Percentiles rank a stretch among this genome's conserved stretches.
phyloP scores from a whole-genome alignment of 805 yeast genomes.

The Starmerella lactis-condensi region DNA sequence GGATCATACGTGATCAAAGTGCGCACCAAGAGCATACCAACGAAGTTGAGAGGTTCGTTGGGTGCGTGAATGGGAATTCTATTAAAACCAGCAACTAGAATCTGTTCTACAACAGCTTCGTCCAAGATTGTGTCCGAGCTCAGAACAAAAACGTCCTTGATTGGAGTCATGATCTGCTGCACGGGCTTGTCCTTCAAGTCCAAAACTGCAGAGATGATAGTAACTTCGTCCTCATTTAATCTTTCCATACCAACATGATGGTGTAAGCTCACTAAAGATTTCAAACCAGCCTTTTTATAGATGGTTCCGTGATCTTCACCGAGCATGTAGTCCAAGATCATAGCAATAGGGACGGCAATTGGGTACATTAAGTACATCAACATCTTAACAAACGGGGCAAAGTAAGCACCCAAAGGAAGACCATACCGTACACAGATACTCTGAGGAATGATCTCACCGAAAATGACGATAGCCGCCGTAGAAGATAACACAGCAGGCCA shows the following conservation, averaged over 20 bases:
- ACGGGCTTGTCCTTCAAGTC: slow-evolving; percentile 87
- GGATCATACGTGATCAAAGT: slow-evolving; percentile 91
- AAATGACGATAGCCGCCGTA: slow-evolving; percentile 80
- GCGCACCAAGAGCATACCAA: slow-evolving; percentile 86
- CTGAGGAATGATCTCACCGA: slow-evolving; percentile 95
- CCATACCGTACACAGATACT: slow-evolving; percentile 86
- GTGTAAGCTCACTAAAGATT: slow-evolving; percentile 82
- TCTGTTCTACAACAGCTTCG: slow-evolving; percentile 69
- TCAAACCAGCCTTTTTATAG: slow-evolving; percentile 79
- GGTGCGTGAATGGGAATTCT: slow-evolving; percentile 89
- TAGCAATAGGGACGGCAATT: slow-evolving; percentile 75
- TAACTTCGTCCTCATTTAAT: slow-evolving; percentile 84
- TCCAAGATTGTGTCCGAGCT: slow-evolving; percentile 66
- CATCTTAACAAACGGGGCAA: slow-evolving; percentile 68
- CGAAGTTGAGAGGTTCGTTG: slow-evolving; percentile 70
- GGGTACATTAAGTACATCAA: slow-evolving; percentile 87
- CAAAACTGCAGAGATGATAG: slow-evolving; percentile 81
- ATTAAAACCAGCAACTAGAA: slow-evolving; percentile 83
- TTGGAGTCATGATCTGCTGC: slow-evolving; percentile 80
- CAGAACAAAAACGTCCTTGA: slow-evolving; percentile 74
- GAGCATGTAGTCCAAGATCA: slow-evolving; percentile 55
- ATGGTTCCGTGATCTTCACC: slow-evolving; percentile 96
- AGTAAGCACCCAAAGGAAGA: slow-evolving; percentile 70
- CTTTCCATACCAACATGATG: slow-evolving; percentile 90
- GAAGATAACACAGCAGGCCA: slow-evolving; percentile 90